Evolutionary conservation across 139 green algal genomes (phyloP), one percentile per base, ranked within the genome.

Genomic region (Closterium sp.): DNA sequence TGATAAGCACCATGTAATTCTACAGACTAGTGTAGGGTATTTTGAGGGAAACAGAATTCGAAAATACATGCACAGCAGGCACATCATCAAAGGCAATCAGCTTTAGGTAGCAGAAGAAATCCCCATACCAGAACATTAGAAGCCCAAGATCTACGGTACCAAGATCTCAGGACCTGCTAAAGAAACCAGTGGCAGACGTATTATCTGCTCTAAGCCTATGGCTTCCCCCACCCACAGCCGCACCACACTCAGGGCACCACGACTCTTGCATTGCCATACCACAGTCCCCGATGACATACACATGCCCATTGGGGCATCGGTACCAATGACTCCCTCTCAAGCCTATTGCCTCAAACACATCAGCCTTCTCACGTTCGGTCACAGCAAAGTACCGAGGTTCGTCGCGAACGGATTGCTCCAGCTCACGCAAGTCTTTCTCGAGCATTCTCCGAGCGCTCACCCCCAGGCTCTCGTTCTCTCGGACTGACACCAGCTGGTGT

Each of bases 271-370:
- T 95, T 24, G 95, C 94, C 4, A 73, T 70, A 6, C 96, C 96
- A 86, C 96, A 97, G 1, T 97, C 94, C 30, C 94, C 96, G 96
- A 96, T n/a, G 0, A 88, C 50, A 86, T 96, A 97, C 4, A 90
- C 42, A 89, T 97, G 95, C 2, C 96, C 96, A 90, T 95, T 95
- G 32, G 94, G 93, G 92, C 96, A 97, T 11, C 62, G 84, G 92
- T 92, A 93, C 28, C 85, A 92, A 11, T 95, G 93, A 21, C 89
- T 3, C 31, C n/a, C 29, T 32, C 1, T 11, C 34, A 50, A 13
- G 4, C 24, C 88, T 1, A 93, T 88, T 10, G 91, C 91, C 19
- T 88, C 4, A 0, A 5, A 85, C 19, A 93, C 62, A 9, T 93
- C 87, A 1, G 17, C n/a, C 84, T 84, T 93, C 91, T 93, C 91